Percentiles rank a stretch among this genome's conserved stretches.
phyloP scores from a whole-genome alignment of 371 early-diverging fungal genomes.

The Mortierella sp. region DNA sequence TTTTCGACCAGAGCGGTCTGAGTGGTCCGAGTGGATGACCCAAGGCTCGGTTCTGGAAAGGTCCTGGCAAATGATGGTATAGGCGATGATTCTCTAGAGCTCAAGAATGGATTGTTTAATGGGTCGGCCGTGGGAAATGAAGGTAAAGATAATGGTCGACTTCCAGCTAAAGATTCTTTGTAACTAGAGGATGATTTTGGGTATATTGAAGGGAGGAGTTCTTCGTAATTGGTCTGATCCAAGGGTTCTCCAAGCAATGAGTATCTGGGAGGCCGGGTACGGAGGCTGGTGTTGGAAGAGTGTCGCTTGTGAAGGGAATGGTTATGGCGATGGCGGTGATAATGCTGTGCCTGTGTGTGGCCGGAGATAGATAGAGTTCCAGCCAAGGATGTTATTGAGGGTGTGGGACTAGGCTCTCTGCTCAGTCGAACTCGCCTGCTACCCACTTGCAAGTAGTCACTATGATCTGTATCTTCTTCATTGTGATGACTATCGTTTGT shows the following conservation, averaged over 20 bases:
- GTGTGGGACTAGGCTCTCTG: conserved; percentile 27
- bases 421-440: conserved; percentile 5
- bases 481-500: conserved; percentile 8
- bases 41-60: neutral
- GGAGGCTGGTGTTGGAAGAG: neutral
- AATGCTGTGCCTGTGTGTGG: neutral
- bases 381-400: conserved; percentile 28
- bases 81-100: conserved; percentile 12
- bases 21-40: neutral
- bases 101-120: conserved; percentile 8
- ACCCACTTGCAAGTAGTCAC: neutral
- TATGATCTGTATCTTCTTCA: conserved; percentile 26
- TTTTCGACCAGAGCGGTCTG: conserved; percentile 14
- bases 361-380: conserved; percentile 28
- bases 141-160: neutral
- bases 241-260: neutral
- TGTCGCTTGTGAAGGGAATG: conserved; percentile 6
- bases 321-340: neutral
- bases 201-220: conserved; percentile 16
- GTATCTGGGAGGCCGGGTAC: neutral
- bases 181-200: neutral
- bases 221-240: neutral
- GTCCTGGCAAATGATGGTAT: conserved; percentile 5
- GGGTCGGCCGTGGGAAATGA: neutral
- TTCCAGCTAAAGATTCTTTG: neutral